A percentile compares a stretch with the other conserved stretches of the same genome.
phyloP scores from a whole-genome alignment of 805 yeast genomes.

The Saturnispora zaruensis region DNA sequence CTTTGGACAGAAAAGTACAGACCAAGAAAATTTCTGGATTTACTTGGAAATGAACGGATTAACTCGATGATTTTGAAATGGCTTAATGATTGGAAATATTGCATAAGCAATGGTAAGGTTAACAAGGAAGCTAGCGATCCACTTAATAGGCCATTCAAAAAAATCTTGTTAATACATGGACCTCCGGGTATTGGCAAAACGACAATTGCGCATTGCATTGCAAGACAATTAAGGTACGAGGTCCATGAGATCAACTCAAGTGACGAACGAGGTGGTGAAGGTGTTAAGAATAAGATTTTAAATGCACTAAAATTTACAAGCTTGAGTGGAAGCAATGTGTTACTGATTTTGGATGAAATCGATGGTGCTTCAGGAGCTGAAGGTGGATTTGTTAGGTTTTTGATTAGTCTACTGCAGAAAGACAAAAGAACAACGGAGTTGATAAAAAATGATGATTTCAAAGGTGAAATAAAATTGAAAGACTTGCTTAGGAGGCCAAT shows the following conservation, averaged over 20 bases:
- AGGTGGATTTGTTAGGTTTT: constrained; percentile 47
- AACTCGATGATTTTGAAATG: constrained; percentile 54
- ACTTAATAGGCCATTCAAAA: constrained; percentile 49
- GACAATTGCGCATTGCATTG: constrained; percentile 75
- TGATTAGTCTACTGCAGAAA: constrained; percentile 47
- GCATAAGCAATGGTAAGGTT: constrained; percentile 29
- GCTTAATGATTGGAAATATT: constrained; percentile 59
- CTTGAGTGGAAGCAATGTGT: constrained; percentile 65
- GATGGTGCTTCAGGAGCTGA: constrained; percentile 61
- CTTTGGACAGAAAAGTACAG: constrained; percentile 61
- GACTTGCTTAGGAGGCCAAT: constrained; percentile 67
- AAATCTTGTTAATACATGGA: constrained; percentile 72
- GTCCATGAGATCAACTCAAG: constrained; percentile 82
- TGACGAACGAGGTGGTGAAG: constrained; percentile 56
- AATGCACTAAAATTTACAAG: constrained; percentile 61
- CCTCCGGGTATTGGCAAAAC: constrained; percentile 95
- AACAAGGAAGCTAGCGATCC: constrained; percentile 32
- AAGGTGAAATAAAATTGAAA: not conserved
- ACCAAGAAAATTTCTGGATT: constrained; percentile 53
- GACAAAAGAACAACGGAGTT: constrained; percentile 47
- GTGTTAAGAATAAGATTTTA: constrained; percentile 43
- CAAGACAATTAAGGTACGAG: constrained; percentile 72
- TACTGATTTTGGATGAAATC: constrained; percentile 81
- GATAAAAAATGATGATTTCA: constrained; percentile 17
- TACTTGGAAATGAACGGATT: constrained; percentile 59